phyloP scores from a whole-genome alignment of 2,329 filamentous ascomycete species.

The Fusarium liriodendri region DNA sequence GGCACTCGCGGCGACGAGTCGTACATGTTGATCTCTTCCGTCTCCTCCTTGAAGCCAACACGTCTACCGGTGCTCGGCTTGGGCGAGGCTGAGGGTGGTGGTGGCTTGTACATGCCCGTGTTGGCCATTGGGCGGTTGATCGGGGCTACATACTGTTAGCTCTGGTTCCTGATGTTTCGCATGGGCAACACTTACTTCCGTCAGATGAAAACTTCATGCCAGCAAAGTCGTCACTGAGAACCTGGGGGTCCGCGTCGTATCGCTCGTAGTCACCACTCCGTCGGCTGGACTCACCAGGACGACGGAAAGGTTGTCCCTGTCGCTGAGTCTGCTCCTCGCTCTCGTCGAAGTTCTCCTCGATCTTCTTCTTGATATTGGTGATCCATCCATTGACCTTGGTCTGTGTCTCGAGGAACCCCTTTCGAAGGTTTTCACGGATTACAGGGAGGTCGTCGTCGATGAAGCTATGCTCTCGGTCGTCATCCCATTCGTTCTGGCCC shows the following conservation, averaged over 20 bases:
- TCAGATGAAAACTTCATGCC: constrained; percentile 73
- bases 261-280: constrained; percentile 89
- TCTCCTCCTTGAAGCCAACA: constrained; percentile 69
- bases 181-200: constrained; percentile 63
- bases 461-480: constrained; percentile 86
- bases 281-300: constrained; percentile 71
- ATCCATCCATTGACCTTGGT: constrained; percentile 94
- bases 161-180: background rate
- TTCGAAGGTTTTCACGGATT: constrained; percentile 91
- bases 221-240: constrained; percentile 90
- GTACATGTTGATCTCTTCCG: constrained; percentile 86
- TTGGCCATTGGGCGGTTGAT: constrained; percentile 75
- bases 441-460: constrained; percentile 95
- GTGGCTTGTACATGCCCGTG: constrained; percentile 82
- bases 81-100: constrained; percentile 64
- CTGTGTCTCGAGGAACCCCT: constrained; percentile 95
- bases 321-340: constrained; percentile 61
- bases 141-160: constrained; percentile 45
- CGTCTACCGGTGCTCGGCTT: constrained; percentile 61
- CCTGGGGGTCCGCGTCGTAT: constrained; percentile 93
- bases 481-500: constrained; percentile 52
- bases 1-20: constrained; percentile 69
- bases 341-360: constrained; percentile 88
- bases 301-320: constrained; percentile 52
- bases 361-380: constrained; percentile 87